These are phyloP conservation scores for Magnolia sinica DNA, from an alignment of 164 flowering plant genomes.

Conservation along the genomic window DNA sequence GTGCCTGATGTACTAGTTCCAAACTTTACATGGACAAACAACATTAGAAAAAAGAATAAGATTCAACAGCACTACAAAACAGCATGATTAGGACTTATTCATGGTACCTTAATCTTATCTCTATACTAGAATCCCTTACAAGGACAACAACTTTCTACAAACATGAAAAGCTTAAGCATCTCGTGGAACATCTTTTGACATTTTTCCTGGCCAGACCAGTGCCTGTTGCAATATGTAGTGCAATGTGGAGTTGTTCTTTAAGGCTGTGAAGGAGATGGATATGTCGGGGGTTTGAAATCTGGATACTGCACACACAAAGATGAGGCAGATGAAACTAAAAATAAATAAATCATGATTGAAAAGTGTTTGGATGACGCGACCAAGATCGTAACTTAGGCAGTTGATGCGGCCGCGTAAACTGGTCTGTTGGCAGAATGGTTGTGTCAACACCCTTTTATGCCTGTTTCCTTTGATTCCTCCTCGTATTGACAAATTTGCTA, in stretches of 20 bases:
- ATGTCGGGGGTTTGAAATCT: conserved; percentile 83
- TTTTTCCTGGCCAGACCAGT: background rate
- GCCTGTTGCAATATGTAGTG: background rate
- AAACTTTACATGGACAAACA: background rate
- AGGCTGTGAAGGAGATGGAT: conserved; percentile 86
- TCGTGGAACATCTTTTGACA: background rate
- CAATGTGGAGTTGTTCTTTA: conserved; percentile 11
- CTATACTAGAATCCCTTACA: background rate
- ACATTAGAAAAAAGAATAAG: background rate
- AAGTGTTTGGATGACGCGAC: too few species aligned
- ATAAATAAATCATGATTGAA: too few species aligned
- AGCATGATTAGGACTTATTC: conserved; percentile 9
- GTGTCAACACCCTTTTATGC: too few species aligned
- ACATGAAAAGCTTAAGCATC: background rate
- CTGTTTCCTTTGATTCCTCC: too few species aligned
- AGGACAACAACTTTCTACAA: background rate
- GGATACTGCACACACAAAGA: conserved; percentile 70
- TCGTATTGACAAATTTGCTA: too few species aligned
- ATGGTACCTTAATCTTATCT: background rate
- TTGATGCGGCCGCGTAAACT: too few species aligned
- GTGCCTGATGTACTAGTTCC: background rate
- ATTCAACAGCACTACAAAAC: background rate
- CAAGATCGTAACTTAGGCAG: too few species aligned
- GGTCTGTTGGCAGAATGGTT: too few species aligned
- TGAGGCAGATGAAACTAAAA: background rate